phyloP scores from a whole-genome alignment of 495 filamentous ascomycete species.

The Durotheca rogersii region DNA sequence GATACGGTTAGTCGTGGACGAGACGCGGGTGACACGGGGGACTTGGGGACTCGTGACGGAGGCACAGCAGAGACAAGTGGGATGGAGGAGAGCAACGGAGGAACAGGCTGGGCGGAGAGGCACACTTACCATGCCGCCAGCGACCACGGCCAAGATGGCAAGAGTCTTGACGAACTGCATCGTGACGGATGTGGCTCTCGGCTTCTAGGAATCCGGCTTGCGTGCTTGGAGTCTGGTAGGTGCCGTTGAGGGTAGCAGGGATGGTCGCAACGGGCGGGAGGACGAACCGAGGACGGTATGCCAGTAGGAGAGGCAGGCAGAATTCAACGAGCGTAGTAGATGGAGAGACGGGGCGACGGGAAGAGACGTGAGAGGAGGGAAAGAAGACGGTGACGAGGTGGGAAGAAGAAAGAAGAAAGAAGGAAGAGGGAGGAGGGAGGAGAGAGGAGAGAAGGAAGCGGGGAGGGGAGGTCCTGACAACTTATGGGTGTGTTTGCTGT shows the following conservation, averaged over 20 bases:
- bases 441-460: slow-evolving; percentile 5
- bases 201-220: slow-evolving; percentile 11
- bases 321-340: too few species aligned
- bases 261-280: slow-evolving; percentile 20
- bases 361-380: too few species aligned
- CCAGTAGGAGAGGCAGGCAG: too few species aligned
- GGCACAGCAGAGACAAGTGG: background rate
- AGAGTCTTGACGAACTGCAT: slow-evolving; percentile 42
- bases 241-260: slow-evolving; percentile 1
- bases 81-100: background rate
- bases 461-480: background rate
- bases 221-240: slow-evolving; percentile 4
- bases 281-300: too few species aligned
- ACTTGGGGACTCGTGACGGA: background rate
- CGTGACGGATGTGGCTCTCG: slow-evolving; percentile 17
- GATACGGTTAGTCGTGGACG: slow-evolving; percentile 8
- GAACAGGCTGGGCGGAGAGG: background rate
- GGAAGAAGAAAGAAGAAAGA: background rate
- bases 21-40: background rate
- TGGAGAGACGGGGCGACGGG: too few species aligned
- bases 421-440: background rate
- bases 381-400: slow-evolving; percentile 3
- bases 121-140: slow-evolving; percentile 46
- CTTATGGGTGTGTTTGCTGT: slow-evolving; percentile 18
- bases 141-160: slow-evolving; percentile 34